Base-by-base conservation (phyloP, 495 filamentous ascomycete species). In the Bacidia gigantensis region DNA sequence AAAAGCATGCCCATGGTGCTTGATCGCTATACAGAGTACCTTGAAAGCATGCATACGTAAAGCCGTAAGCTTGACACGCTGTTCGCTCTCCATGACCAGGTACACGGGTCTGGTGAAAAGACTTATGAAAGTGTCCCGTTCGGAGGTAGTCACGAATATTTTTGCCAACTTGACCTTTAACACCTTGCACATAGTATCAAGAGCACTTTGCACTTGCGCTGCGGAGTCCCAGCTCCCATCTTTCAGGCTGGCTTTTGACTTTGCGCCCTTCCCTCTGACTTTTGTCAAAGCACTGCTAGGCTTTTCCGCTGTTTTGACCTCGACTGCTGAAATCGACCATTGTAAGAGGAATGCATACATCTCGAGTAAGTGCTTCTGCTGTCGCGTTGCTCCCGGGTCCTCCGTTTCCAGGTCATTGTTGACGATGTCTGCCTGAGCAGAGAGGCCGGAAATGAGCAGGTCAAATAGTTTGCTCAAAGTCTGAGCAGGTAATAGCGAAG, bases 21-120 rank as follows among this genome's bases (percentile, higher is more conserved):
- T 99, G 41, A 97, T 82, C 26, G 92, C 89, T 50, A 97, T 87
- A 62, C 93, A 97, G 2, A 97, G 74, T 20, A 96, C 90, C 66
- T 94, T 95, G 71, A 96, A 97, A 32, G 84, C 80, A 67, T 96
- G 87, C 93, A 97, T 97, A 46, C 88, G 80, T 53, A 97, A 85
- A 12, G 84, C 71, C 40, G 86, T 94, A 60, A 76, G 87, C 72
- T 97, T 99, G 45, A 90, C 84, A 48, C 93, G 77, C 65, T 87
- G 81, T 63, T 99, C 92, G 67, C 82, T 96, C 68, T 97, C 92
- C 21, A 99, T 72, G 22, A 99, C 76, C 64, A 95, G 74, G 64
- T 97, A 97, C 2, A 92, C 84, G 7, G 92, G 87, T n/a, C 89
- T 75, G 0, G 92, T 97, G 59, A 99, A 86, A 3, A 99, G 72